phyloP scores from a whole-genome alignment of 495 filamentous ascomycete genomes.

The Penicillium bovifimosum region DNA sequence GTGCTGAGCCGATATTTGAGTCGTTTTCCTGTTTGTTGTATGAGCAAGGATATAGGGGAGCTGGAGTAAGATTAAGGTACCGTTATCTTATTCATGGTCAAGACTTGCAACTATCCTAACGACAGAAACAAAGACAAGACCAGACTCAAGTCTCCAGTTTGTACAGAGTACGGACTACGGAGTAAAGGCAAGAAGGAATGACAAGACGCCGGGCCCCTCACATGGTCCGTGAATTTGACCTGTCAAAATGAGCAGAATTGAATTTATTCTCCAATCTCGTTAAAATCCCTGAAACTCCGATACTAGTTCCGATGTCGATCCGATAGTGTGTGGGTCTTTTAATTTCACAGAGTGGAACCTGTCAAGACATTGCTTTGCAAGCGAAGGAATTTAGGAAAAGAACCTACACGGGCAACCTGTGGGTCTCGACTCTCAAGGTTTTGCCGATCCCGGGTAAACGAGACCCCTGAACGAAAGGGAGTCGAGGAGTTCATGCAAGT shows the following conservation, averaged over 20 bases:
- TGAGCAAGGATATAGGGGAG: neutral
- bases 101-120: neutral
- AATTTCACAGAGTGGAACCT: too few species aligned
- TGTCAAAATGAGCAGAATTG: slow-evolving; percentile 16
- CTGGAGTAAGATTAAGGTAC: neutral
- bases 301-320: slow-evolving; percentile 20
- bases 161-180: too few species aligned
- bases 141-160: slow-evolving; percentile 11
- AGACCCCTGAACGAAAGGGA: too few species aligned
- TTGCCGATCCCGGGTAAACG: too few species aligned
- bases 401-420: too few species aligned
- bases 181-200: too few species aligned
- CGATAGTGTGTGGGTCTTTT: neutral
- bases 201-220: slow-evolving; percentile 9
- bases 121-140: neutral
- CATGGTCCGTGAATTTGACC: slow-evolving; percentile 21
- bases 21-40: slow-evolving; percentile 30
- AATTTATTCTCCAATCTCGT: too few species aligned
- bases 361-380: too few species aligned
- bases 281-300: neutral
- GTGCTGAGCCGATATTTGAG: slow-evolving; percentile 40
- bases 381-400: too few species aligned
- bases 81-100: slow-evolving; percentile 11
- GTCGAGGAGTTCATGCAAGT: too few species aligned
- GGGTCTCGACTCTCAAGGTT: too few species aligned